These are phyloP conservation scores for Knoxdaviesia capensis DNA, from an alignment of 2,329 filamentous ascomycete species.

Conservation along the genomic window DNA sequence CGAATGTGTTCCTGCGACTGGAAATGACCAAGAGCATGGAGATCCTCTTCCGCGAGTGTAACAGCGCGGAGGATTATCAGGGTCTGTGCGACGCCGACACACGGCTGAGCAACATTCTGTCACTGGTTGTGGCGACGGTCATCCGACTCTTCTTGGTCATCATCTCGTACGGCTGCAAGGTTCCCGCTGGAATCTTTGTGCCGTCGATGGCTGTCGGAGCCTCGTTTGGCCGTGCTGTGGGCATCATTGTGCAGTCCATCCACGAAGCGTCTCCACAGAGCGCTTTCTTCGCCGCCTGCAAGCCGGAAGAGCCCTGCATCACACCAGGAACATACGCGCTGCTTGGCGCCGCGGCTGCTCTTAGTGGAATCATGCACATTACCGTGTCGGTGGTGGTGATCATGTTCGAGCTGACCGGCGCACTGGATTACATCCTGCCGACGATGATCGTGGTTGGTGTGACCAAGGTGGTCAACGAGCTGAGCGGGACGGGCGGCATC, in stretches of 20 bases:
- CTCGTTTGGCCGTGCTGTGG: constrained; percentile 82
- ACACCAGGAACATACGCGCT: constrained; percentile 96
- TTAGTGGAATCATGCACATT: constrained; percentile 96
- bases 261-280: constrained; percentile 69
- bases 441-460: constrained; percentile 98
- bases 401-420: constrained; percentile 98
- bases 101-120: constrained; percentile 59
- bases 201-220: constrained; percentile 96
- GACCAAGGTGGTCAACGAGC: constrained; percentile 78
- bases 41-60: constrained; percentile 85
- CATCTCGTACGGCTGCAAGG: constrained; percentile 93
- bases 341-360: constrained; percentile 71
- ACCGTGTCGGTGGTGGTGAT: constrained; percentile 95
- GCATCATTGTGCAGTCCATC: constrained; percentile 78
- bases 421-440: constrained; percentile 85
- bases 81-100: constrained; percentile 67
- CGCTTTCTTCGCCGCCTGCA: constrained; percentile 71
- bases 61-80: constrained; percentile 72
- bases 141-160: constrained; percentile 73
- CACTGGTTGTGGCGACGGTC: constrained; percentile 59
- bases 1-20: constrained; percentile 83
- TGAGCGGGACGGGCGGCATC: constrained; percentile 75
- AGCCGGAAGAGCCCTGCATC: constrained; percentile 84
- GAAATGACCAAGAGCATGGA: constrained; percentile 99
- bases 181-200: constrained; percentile 93